These are phyloP conservation scores for Colletotrichum sp. DNA, from an alignment of 2,329 filamentous ascomycete species.

Conservation along the genomic window DNA sequence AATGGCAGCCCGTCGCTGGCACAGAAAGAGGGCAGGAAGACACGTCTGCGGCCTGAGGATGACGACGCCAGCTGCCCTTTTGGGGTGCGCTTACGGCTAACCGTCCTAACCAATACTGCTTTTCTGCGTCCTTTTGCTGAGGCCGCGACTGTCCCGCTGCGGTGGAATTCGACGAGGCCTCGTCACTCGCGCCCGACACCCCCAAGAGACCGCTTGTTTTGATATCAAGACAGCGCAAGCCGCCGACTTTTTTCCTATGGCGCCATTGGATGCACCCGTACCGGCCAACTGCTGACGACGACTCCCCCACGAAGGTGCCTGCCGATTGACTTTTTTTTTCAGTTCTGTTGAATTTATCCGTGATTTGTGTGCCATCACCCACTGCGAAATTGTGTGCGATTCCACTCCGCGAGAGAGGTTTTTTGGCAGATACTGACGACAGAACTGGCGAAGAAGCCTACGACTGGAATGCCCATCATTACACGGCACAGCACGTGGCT, in stretches of 20 bases:
- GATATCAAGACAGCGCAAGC: background rate
- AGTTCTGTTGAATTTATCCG: background rate
- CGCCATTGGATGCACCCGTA: background rate
- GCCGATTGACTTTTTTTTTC: background rate
- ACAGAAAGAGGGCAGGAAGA: background rate
- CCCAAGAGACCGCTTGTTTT: conserved; percentile 1
- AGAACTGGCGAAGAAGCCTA: background rate
- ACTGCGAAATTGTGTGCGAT: background rate
- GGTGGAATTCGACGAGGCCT: background rate
- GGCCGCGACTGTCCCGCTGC: background rate
- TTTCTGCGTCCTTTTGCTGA: background rate
- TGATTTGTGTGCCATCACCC: background rate
- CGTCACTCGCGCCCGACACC: conserved; percentile 1
- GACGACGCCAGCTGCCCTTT: conserved; percentile 20
- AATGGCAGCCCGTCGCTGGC: background rate
- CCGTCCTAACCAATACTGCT: background rate
- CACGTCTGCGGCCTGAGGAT: conserved; percentile 18
- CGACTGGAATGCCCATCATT: background rate
- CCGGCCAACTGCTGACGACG: conserved; percentile 6
- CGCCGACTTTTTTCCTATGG: background rate
- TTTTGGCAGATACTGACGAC: background rate
- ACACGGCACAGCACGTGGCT: background rate
- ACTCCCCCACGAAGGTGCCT: background rate
- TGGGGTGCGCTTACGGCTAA: background rate
- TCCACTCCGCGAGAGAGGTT: background rate